Evolutionary conservation across 192 early-diverging fungal genomes (phyloP).

Genomic region (Mortierella claussenii): DNA sequence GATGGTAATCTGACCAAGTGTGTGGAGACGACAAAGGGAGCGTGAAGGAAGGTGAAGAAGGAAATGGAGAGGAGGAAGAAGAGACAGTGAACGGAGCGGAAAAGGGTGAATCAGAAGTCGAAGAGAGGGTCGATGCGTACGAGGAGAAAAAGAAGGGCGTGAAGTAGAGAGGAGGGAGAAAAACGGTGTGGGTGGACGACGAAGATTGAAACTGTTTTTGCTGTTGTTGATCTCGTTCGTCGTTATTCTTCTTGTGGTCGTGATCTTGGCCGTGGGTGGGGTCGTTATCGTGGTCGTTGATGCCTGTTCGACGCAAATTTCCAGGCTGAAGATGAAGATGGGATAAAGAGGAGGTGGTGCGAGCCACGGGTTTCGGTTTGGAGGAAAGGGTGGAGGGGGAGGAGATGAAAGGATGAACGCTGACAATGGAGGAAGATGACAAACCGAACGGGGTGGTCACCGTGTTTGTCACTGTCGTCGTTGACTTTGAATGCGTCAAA

Average conservation of each 20-base stretch:
- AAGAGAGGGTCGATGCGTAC: neutral
- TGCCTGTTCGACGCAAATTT: too few species aligned
- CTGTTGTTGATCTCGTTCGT: neutral
- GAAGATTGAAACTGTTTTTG: slow-evolving; percentile 1
- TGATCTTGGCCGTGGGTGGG: too few species aligned
- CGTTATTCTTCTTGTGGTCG: too few species aligned
- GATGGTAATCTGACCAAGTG: slow-evolving; percentile 2
- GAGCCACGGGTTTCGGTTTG: slow-evolving; percentile 4
- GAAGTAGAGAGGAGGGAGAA: neutral
- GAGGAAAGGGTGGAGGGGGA: too few species aligned
- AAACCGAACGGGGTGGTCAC: slow-evolving; percentile 3
- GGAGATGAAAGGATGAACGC: slow-evolving; percentile 2
- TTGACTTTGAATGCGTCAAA: slow-evolving; percentile 3
- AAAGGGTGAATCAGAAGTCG: neutral
- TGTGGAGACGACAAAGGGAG: neutral
- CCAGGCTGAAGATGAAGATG: slow-evolving; percentile 16
- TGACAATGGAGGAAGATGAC: neutral
- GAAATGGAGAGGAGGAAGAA: slow-evolving; percentile 5
- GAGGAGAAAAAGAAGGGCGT: neutral
- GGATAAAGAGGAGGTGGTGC: slow-evolving; percentile 6
- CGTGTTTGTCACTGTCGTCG: too few species aligned
- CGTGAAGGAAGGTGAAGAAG: neutral
- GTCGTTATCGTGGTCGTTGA: too few species aligned
- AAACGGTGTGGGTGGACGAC: neutral
- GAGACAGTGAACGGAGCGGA: slow-evolving; percentile 1